A percentile compares a stretch with the other conserved stretches of the same genome.
These are phyloP conservation scores for Neospermospora avenae DNA, from an alignment of 2,329 filamentous ascomycete species.

Conservation along the genomic window DNA sequence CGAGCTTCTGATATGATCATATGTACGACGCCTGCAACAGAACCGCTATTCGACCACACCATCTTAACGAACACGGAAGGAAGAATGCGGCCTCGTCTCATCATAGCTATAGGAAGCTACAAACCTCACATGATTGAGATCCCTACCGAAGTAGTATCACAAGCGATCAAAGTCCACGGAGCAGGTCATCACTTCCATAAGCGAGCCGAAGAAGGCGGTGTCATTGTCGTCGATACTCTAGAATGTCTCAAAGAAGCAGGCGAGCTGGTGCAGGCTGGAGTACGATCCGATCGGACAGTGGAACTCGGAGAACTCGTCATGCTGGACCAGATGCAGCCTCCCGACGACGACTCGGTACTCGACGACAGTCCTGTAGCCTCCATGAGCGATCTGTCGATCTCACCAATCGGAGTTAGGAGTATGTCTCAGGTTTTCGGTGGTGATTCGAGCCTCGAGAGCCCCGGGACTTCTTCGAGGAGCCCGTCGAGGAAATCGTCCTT, in stretches of 20 bases:
- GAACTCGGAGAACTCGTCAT: constrained; percentile 81
- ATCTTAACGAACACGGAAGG: constrained; percentile 72
- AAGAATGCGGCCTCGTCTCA: constrained; percentile 65
- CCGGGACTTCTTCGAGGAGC: constrained; percentile 2
- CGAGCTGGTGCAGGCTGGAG: constrained; percentile 75
- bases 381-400: neutral
- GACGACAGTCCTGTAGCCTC: constrained; percentile 14
- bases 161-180: constrained; percentile 55
- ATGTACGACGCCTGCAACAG: constrained; percentile 76
- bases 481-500: constrained; percentile 26
- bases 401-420: constrained; percentile 12
- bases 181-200: constrained; percentile 61
- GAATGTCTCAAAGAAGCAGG: constrained; percentile 80
- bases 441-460: constrained; percentile 8
- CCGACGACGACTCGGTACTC: constrained; percentile 18
- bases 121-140: constrained; percentile 78
- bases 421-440: constrained; percentile 15
- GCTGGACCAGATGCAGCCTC: constrained; percentile 41
- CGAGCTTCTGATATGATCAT: constrained; percentile 76
- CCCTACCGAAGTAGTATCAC: constrained; percentile 69
- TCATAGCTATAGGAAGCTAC: constrained; percentile 69
- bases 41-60: constrained; percentile 70
- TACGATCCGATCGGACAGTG: constrained; percentile 72
- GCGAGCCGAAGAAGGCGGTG: constrained; percentile 60
- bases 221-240: constrained; percentile 71